Conservation (phyloP, 2,329 filamentous ascomycete species). For the Diaporthe longicolla region DNA sequence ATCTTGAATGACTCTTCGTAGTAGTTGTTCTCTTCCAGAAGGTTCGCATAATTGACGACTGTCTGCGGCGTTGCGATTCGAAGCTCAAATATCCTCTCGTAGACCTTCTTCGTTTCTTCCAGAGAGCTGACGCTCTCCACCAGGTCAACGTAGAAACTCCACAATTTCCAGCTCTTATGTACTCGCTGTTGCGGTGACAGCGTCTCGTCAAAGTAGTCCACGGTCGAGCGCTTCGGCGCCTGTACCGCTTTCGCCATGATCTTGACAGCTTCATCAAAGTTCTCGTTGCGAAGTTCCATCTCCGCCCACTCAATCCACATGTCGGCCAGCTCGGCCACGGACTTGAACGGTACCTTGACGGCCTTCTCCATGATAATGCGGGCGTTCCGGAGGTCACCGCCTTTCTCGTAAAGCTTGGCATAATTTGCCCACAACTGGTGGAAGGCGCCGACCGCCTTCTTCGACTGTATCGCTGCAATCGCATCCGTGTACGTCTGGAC, state of each 20-base stretch:
- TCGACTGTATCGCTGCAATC: slow-evolving; percentile 92
- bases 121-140: slow-evolving; percentile 94
- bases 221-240: slow-evolving; percentile 95
- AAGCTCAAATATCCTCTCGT: slow-evolving; percentile 97
- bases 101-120: slow-evolving; percentile 93
- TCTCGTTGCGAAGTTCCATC: slow-evolving; percentile 95
- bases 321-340: slow-evolving; percentile 95
- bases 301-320: slow-evolving; percentile 99
- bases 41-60: slow-evolving; percentile 97
- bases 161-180: slow-evolving; percentile 99
- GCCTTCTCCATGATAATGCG: slow-evolving; percentile 97
- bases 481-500: slow-evolving; percentile 96
- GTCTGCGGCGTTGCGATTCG: slow-evolving; percentile 98
- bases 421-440: slow-evolving; percentile 97
- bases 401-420: slow-evolving; percentile 95
- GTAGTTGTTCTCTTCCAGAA: slow-evolving; percentile 94
- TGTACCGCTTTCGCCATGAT: slow-evolving; percentile 98
- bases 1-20: slow-evolving; percentile 98
- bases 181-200: slow-evolving; percentile 95
- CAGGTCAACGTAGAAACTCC: slow-evolving; percentile 99
- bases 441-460: slow-evolving; percentile 93
- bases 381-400: slow-evolving; percentile 86
- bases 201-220: slow-evolving; percentile 99
- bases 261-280: slow-evolving; percentile 93
- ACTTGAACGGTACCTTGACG: slow-evolving; percentile 97